phyloP scores from a whole-genome alignment of 2,329 filamentous ascomycete genomes.

The Fusarium penzigii region DNA sequence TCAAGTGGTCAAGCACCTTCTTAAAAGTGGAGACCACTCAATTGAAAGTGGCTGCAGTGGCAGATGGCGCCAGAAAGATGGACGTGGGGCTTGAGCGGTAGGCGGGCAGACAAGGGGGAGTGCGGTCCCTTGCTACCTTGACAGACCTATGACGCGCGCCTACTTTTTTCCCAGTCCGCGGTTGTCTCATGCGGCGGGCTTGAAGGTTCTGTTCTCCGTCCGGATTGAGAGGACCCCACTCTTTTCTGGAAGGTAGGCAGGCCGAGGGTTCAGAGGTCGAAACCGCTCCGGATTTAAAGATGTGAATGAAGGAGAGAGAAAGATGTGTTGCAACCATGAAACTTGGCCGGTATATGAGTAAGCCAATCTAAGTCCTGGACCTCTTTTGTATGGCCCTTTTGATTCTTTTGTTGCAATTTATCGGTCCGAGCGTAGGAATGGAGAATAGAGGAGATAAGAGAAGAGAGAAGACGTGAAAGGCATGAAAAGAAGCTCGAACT shows the following conservation, averaged over 20 bases:
- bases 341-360: background rate
- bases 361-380: background rate
- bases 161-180: no score
- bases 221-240: background rate
- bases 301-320: no score
- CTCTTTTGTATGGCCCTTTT: background rate
- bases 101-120: no score
- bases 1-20: slow-evolving; percentile 19
- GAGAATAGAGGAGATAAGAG: background rate
- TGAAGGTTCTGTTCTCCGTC: background rate
- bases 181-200: no score
- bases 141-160: no score
- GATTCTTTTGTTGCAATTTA: background rate
- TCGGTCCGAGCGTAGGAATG: background rate
- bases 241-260: background rate
- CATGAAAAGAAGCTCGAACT: background rate
- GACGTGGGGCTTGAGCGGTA: slow-evolving; percentile 8
- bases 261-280: background rate
- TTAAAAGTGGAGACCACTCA: slow-evolving; percentile 5
- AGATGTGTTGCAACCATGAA: no score
- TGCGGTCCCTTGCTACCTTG: no score
- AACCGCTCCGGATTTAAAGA: background rate
- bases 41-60: slow-evolving; percentile 18
- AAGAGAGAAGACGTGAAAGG: background rate
- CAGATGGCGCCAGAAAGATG: slow-evolving; percentile 3